A percentile compares a stretch with the other conserved stretches of the same genome.
phyloP scores from a whole-genome alignment of 331 rosid species.

The Ulmus americana region DNA sequence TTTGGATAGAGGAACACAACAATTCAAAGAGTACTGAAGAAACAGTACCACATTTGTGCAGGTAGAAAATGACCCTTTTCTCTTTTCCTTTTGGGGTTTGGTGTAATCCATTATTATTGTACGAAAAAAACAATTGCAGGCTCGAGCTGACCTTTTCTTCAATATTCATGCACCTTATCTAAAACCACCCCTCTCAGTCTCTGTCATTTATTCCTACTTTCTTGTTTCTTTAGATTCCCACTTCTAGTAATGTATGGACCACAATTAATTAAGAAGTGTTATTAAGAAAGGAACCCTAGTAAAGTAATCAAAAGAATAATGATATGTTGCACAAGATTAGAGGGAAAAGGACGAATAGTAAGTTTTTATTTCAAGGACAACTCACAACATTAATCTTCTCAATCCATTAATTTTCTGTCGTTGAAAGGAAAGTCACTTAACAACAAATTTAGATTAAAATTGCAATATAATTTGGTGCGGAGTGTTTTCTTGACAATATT shows the following conservation, averaged over 20 bases:
- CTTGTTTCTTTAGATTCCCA: background rate
- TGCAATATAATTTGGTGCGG: too few relatives aligned
- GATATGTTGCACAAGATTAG: too few relatives aligned
- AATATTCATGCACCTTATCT: conserved; percentile 5
- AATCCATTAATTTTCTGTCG: too few relatives aligned
- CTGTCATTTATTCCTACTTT: conserved; percentile 6
- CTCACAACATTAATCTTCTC: too few relatives aligned
- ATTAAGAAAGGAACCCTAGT: too few relatives aligned
- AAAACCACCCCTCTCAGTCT: background rate
- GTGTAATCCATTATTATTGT: conserved; percentile 15
- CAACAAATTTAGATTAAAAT: too few relatives aligned
- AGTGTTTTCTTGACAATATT: too few relatives aligned
- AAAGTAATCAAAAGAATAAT: too few relatives aligned
- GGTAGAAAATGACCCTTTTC: conserved; percentile 16
- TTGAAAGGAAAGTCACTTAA: too few relatives aligned
- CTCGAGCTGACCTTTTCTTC: background rate
- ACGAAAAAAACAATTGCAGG: conserved; percentile 14
- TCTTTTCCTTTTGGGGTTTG: conserved; percentile 6
- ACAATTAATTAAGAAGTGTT: background rate
- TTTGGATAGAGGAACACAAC: background rate
- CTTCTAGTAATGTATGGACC: background rate
- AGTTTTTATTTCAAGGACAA: too few relatives aligned
- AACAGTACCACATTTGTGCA: conserved; percentile 11
- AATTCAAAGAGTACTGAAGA: background rate
- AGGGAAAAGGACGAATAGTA: too few relatives aligned